Evolutionary conservation across 345 rosid genomes (phyloP).

Genomic region (Brassica cretica): DNA sequence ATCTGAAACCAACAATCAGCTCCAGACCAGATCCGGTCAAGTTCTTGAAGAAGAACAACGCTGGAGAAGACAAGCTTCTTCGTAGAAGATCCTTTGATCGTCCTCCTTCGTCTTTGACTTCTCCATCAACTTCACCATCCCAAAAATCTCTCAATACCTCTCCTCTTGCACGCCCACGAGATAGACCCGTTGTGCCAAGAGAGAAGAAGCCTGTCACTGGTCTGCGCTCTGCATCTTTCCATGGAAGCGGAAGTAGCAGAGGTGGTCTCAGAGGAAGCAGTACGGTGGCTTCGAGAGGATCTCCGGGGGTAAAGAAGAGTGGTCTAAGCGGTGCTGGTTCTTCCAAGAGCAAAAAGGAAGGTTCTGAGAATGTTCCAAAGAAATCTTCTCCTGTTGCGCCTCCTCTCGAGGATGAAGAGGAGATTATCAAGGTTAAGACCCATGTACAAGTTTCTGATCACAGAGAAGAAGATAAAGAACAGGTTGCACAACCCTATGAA

Average conservation of each 20-base stretch:
- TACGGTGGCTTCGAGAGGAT: constrained; percentile 23
- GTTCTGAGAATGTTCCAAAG: constrained; percentile 14
- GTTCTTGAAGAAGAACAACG: constrained; percentile 40
- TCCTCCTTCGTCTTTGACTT: constrained; percentile 47
- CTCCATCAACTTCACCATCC: constrained; percentile 41
- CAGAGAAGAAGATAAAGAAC: constrained; percentile 25
- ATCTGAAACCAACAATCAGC: constrained; percentile 62
- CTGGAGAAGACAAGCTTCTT: constrained; percentile 41
- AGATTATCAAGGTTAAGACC: constrained; percentile 33
- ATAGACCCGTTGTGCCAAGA: constrained; percentile 29
- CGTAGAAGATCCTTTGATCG: constrained; percentile 78
- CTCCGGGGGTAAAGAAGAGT: constrained; percentile 33
- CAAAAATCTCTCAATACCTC: constrained; percentile 35
- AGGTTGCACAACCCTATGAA: constrained; percentile 22
- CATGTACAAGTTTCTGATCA: constrained; percentile 23
- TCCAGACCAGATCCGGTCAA: constrained; percentile 49
- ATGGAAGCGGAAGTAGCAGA: constrained; percentile 39
- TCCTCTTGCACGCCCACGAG: constrained; percentile 37
- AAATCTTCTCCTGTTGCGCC: constrained; percentile 16
- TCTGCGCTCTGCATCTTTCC: constrained; percentile 40
- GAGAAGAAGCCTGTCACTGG: constrained; percentile 40
- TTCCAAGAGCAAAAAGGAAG: constrained; percentile 36
- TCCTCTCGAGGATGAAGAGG: constrained; percentile 36
- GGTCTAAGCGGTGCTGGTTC: constrained; percentile 18
- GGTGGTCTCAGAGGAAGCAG: constrained; percentile 31